Evolutionary conservation across 345 rosid species (phyloP).

Genomic region (Eucalyptus dawsonii): DNA sequence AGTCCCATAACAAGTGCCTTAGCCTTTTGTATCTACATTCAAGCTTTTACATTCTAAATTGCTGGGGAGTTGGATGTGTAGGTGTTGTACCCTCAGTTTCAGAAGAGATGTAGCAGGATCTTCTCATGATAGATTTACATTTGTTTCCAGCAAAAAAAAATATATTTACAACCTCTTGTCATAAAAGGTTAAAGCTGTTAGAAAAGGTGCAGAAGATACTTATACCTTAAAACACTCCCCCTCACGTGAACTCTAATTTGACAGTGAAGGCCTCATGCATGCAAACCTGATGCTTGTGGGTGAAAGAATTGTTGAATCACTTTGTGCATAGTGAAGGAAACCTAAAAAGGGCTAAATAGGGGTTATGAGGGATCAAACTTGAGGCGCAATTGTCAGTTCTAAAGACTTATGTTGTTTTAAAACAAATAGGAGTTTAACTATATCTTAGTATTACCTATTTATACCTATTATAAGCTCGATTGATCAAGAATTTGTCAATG

Average conservation of each 20-base stretch:
- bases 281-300: neutral
- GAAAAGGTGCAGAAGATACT: neutral
- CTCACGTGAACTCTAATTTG: neutral
- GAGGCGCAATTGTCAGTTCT: neutral
- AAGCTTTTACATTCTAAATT: neutral
- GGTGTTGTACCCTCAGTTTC: neutral
- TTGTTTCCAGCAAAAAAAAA: neutral
- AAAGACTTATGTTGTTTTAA: neutral
- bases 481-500: neutral
- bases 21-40: neutral
- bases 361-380: neutral
- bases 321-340: neutral
- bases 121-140: neutral
- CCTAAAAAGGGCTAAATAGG: neutral
- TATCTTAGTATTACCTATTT: neutral
- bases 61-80: neutral
- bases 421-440: neutral
- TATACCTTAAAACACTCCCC: neutral
- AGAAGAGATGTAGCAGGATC: neutral
- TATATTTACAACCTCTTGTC: neutral
- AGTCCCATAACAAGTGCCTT: neutral
- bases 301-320: neutral
- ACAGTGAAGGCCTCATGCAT: neutral
- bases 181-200: neutral
- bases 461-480: neutral